phyloP scores from a whole-genome alignment of 495 filamentous ascomycete genomes.

The Penicillium cataractarum region DNA sequence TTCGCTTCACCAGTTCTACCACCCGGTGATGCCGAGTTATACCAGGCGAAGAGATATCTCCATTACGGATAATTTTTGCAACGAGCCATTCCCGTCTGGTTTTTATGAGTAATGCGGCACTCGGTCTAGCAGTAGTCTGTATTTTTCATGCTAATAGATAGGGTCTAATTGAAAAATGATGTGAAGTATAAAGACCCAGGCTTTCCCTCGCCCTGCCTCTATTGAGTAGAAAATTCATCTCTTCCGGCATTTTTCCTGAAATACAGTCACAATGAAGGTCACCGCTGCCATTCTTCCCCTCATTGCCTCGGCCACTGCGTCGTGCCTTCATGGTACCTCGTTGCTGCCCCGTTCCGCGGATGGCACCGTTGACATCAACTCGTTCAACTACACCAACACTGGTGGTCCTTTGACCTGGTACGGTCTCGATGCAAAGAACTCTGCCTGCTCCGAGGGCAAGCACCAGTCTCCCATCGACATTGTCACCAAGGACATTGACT shows the following conservation, averaged over 20 bases:
- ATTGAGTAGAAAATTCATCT: neutral
- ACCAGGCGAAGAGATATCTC: neutral
- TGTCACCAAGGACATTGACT: conserved; percentile 41
- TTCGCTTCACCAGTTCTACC: neutral
- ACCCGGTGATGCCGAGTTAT: neutral
- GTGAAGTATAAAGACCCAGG: neutral
- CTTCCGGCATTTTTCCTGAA: neutral
- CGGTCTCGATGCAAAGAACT: conserved; percentile 42
- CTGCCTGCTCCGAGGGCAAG: conserved; percentile 54
- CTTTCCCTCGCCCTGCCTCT: neutral
- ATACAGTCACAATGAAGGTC: conserved; percentile 19
- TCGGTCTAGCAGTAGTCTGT: neutral
- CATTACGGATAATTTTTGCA: neutral
- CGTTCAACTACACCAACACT: conserved; percentile 48
- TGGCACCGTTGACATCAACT: conserved; percentile 20
- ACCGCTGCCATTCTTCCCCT: conserved; percentile 16
- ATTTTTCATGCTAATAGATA: neutral
- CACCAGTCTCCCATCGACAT: conserved; percentile 67
- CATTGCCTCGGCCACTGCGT: conserved; percentile 15
- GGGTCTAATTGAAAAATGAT: neutral
- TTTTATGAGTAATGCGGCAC: neutral
- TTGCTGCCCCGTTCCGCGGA: conserved; percentile 20
- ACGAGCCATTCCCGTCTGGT: neutral
- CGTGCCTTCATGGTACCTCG: conserved; percentile 23
- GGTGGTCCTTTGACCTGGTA: conserved; percentile 64